Base-by-base conservation (phyloP, 1,284 basidiomycete species). In the Puccinia hordei region DNA sequence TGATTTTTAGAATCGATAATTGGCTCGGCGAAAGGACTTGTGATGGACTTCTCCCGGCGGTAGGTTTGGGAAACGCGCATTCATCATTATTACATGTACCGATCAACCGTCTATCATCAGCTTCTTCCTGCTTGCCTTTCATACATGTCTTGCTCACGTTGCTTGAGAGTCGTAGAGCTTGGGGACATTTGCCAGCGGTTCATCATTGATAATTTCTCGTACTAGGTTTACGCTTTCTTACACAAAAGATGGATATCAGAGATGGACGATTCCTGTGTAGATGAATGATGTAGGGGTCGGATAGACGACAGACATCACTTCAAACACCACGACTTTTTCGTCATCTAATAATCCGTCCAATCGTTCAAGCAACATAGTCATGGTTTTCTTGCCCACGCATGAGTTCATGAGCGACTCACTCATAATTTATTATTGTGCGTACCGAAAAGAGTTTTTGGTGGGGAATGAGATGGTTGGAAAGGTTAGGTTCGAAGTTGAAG, bases 351-450 rank as follows among this genome's bases (percentile, higher is more conserved):
- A 27, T 2, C 22, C 51, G 33, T 73, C 72, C 30, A 73, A 24
- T 17, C 72, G 72, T 59, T 73, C 72, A 19, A 73, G 55, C 35
- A 73, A 15, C 72, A 73, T 73, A 0, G 30, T 22, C 72, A 73
- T 73, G 5, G 30, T 35, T 44, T 44, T 24, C 22, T 59, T 19
- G 22, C 72, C 72, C 38, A 73, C 35, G 8, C 33, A 19, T 1
- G 72, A 38, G 17, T 27, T 6, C 1, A 46, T 59, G 17, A 73
- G 41, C 6, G 72, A 59, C 9, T 73, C 49, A 46, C 72, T 73
- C 8, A 5, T 19, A 59, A 5, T 15, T 35, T 27, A 24, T 24
- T 13, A 46, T n/a, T n/a, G n/a, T n/a, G n/a, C n/a, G n/a, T n/a
- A 38, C 1, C n/a, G 30, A 49, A 24, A 69, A 4, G n/a, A 35